Conservation (phyloP, 176 grass and related monocot genomes). For the Puya raimondii region DNA sequence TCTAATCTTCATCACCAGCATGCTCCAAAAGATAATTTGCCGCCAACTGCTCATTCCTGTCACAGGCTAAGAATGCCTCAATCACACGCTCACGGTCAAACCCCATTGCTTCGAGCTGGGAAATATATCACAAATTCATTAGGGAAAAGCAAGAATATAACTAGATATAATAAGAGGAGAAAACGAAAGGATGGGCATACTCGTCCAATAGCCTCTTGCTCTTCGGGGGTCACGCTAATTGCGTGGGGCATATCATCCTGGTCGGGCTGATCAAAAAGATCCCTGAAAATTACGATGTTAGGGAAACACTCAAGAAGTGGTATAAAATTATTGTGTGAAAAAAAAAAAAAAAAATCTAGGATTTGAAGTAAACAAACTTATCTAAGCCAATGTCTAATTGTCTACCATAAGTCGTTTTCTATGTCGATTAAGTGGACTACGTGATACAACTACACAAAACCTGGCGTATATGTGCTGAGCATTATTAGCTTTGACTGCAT, state of each 20-base stretch:
- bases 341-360: neutral
- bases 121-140: conserved; percentile 6
- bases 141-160: neutral
- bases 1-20: conserved; percentile 67
- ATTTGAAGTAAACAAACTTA: neutral
- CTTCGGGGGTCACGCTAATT: conserved; percentile 76
- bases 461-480: too few relatives aligned
- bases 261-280: conserved; percentile 63
- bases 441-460: too few relatives aligned
- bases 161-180: neutral
- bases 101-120: conserved; percentile 86
- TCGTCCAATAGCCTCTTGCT: conserved; percentile 78
- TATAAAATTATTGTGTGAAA: neutral
- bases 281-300: conserved; percentile 31
- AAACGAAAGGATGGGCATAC: conserved; percentile 29
- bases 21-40: conserved; percentile 95
- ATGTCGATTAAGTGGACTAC: too few relatives aligned
- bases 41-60: conserved; percentile 83
- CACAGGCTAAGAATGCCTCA: conserved; percentile 85
- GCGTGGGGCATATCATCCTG: conserved; percentile 88
- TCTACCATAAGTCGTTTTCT: too few relatives aligned
- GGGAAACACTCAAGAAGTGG: conserved; percentile 1
- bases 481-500: too few relatives aligned
- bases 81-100: conserved; percentile 75
- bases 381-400: neutral